These are phyloP conservation scores for carrot (Daucus carota) DNA, from an alignment of 129 eudicot species.

Conservation along the genomic window DH1_v3.0 NC_030381.2:37455001-37455500, in stretches of 20 bases:
- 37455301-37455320: slow-evolving; percentile 95
- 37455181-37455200: slow-evolving; percentile 40
- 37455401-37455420: background rate
- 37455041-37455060: slow-evolving; percentile 7
- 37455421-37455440: background rate
- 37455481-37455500: background rate
- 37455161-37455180: slow-evolving; percentile 53
- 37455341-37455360: slow-evolving; percentile 7
- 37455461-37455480: background rate
- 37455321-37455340: slow-evolving; percentile 61
- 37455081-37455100: slow-evolving; percentile 63
- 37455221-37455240: slow-evolving; percentile 60
- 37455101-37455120: slow-evolving; percentile 81
- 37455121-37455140: slow-evolving; percentile 96
- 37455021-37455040: slow-evolving; percentile 3
- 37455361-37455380: background rate
- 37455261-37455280: slow-evolving; percentile 96
- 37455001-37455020: slow-evolving; percentile 49
- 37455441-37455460: background rate
- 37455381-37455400: background rate
- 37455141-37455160: slow-evolving; percentile 51
- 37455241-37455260: slow-evolving; percentile 67
- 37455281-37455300: slow-evolving; percentile 94
- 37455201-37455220: slow-evolving; percentile 48
- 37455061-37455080: slow-evolving; percentile 54